Evolutionary conservation across 371 early-diverging fungal genomes (phyloP).

Genomic region (Circinella umbellata): DNA sequence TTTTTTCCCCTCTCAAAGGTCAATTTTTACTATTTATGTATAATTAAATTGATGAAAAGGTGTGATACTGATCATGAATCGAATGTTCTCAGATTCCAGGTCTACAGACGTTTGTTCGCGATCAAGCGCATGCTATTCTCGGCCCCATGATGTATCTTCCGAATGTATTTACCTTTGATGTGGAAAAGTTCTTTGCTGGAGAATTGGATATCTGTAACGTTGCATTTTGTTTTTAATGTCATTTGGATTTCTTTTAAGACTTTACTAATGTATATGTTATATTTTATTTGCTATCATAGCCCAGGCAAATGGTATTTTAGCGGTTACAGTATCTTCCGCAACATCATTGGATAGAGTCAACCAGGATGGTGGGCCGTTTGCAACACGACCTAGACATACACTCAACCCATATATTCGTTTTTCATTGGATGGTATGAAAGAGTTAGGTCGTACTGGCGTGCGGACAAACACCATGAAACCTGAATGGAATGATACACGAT

Average conservation of each 20-base stretch:
- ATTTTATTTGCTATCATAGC: background rate
- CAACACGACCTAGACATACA: slow-evolving; percentile 25
- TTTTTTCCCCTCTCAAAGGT: background rate
- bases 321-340: slow-evolving; percentile 78
- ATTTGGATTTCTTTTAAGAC: slow-evolving; percentile 1
- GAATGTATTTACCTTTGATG: slow-evolving; percentile 80
- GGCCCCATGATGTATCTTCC: slow-evolving; percentile 89
- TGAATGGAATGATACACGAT: slow-evolving; percentile 64
- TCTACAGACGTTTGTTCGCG: slow-evolving; percentile 78
- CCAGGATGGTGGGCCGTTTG: slow-evolving; percentile 22
- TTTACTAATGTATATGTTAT: background rate
- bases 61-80: background rate
- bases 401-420: slow-evolving; percentile 82
- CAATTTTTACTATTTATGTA: background rate
- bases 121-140: slow-evolving; percentile 75
- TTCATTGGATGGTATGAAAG: slow-evolving; percentile 72
- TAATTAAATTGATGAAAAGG: background rate
- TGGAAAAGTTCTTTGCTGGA: slow-evolving; percentile 84
- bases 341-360: slow-evolving; percentile 68
- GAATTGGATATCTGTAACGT: slow-evolving; percentile 49
- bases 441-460: slow-evolving; percentile 66
- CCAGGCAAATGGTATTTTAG: slow-evolving; percentile 87
- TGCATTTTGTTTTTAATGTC: background rate
- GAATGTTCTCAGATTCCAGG: slow-evolving; percentile 71
- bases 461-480: slow-evolving; percentile 62